Evolutionary conservation across 345 rosid genomes (phyloP), one percentile per base, ranked within the genome.

Genomic region (Moricandia moricandioides): DNA sequence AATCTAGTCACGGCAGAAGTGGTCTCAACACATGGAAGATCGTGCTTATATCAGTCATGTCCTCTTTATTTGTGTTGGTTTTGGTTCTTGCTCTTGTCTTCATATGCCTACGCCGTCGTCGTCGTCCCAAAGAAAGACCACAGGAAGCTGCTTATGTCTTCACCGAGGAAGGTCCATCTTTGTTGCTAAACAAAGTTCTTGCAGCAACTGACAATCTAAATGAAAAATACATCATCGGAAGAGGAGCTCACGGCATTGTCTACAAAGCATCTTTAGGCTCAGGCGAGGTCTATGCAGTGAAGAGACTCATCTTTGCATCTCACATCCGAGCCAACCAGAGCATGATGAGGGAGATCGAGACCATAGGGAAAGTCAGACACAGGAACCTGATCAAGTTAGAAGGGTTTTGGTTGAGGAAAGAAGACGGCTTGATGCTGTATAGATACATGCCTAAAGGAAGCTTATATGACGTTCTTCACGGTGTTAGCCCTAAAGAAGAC

Each of bases 381-480:
- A 83, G 96, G 57, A 93, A 93, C 71, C 82, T 93, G 76, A 80
- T 86, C 58, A 84, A 74, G 52, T 62, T 91, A 80, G 97, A 93
- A 79, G 89, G 88, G n/a, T 91, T 87, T 79, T 93, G 96, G 97
- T 43, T 84, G 16, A 74, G 55, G 55, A 49, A 49, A 49, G 55
- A 49, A 7, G 55, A 49, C 2, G 55, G 55, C 0, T 14, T 49
- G 55, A 49, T 49, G 55, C 55, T 49, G 10, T 49, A 49, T 49
- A 49, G 55, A 16, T 49, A 16, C 55, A 49, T 49, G 55, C 55
- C 55, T 6, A 7, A 9, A 49, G 55, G 55, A 49, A 49, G 55
- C 55, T 49, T 49, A 1, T 49, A 49, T 10, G 55, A 49, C 1
- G 55, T 49, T 49, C 55, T 49, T 14, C 55, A 49, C 55, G 21